phyloP scores from a whole-genome alignment of 192 early-diverging fungal species.

The Allomyces arbusculus region DNA sequence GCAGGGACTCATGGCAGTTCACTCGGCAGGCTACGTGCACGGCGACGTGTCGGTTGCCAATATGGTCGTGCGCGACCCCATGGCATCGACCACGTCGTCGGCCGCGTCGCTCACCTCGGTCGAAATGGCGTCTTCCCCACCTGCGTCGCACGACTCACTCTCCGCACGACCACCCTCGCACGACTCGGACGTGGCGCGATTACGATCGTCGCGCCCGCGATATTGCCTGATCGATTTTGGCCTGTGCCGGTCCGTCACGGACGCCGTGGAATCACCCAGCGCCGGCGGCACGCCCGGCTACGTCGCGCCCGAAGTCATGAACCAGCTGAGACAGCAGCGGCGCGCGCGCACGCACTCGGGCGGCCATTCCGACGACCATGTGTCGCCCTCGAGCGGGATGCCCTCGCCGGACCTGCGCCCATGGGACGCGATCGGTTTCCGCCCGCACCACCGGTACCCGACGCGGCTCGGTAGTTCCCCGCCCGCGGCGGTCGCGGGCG shows the following conservation, averaged over 20 bases:
- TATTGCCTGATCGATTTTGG: background rate
- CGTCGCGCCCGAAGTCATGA: background rate
- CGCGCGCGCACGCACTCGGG: background rate
- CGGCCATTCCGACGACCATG: background rate
- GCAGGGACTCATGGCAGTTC: background rate
- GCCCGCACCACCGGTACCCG: background rate
- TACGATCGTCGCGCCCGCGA: background rate
- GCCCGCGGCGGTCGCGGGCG: background rate
- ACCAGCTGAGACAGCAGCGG: background rate
- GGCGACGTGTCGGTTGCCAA: background rate
- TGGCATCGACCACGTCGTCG: background rate
- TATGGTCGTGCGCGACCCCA: background rate
- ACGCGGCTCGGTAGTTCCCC: background rate
- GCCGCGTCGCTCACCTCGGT: background rate
- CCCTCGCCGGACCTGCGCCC: background rate
- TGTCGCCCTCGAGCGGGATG: background rate
- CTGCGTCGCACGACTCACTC: too few species aligned
- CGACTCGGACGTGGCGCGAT: background rate
- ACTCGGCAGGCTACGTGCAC: background rate
- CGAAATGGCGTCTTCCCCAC: too few species aligned
- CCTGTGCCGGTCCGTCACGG: background rate
- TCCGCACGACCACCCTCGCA: background rate
- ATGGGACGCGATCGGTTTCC: background rate
- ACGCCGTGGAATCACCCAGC: background rate
- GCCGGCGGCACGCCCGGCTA: background rate